phyloP scores from a whole-genome alignment of 441 rosid genomes.

The Gossypium davidsonii region DNA sequence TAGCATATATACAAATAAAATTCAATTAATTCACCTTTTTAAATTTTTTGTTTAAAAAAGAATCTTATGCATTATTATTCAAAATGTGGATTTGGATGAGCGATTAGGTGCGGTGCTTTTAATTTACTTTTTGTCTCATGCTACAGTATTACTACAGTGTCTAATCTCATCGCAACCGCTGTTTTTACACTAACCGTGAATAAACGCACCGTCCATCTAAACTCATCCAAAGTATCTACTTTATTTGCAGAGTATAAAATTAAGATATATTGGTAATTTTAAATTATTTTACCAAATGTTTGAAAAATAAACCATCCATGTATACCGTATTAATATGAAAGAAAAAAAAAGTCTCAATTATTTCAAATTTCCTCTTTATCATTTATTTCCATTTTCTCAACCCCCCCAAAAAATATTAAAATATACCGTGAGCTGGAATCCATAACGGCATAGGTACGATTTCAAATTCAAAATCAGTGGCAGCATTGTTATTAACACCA shows the following conservation, averaged over 20 bases:
- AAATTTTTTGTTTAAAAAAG: neutral
- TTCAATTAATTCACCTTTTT: neutral
- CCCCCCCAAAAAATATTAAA: neutral
- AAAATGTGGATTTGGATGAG: too few relatives aligned
- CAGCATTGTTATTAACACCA: constrained; percentile 26
- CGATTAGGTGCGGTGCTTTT: too few relatives aligned
- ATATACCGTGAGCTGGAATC: constrained; percentile 8
- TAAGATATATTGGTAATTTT: too few relatives aligned
- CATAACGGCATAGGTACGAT: constrained; percentile 28
- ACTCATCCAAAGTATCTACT: too few relatives aligned
- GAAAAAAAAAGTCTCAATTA: neutral
- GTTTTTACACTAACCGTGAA: too few relatives aligned
- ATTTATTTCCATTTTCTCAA: neutral
- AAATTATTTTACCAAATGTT: too few relatives aligned
- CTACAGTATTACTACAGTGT: too few relatives aligned
- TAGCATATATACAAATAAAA: neutral
- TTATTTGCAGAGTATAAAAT: neutral
- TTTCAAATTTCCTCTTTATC: neutral
- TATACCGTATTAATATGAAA: neutral
- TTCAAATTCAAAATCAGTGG: constrained; percentile 54
- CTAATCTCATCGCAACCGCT: too few relatives aligned
- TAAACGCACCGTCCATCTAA: too few relatives aligned
- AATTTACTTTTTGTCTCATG: too few relatives aligned
- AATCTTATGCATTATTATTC: neutral
- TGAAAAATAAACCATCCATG: neutral